Evolutionary conservation across 306 rosid species (phyloP).

Genomic region (Lathyrus sativus): DNA sequence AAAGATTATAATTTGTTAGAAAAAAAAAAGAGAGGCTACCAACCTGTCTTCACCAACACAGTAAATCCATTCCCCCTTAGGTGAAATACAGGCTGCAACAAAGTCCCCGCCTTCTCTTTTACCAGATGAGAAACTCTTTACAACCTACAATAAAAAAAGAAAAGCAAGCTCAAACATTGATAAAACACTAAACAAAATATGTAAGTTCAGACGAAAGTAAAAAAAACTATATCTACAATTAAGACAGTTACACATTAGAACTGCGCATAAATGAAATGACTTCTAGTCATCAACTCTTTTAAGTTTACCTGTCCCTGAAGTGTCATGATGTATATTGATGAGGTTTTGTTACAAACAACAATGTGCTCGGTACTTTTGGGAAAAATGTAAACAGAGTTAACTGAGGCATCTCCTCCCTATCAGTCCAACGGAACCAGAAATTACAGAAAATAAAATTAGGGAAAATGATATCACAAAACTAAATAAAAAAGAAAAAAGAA

Average conservation of each 20-base stretch:
- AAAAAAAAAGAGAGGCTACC: not conserved
- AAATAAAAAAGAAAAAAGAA: slow-evolving; percentile 13
- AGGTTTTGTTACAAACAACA: slow-evolving; percentile 92
- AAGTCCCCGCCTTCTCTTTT: slow-evolving; percentile 99
- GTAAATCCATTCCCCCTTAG: slow-evolving; percentile 99
- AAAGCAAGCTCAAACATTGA: too few relatives aligned
- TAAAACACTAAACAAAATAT: too few relatives aligned
- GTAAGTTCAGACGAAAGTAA: too few relatives aligned
- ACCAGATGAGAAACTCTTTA: slow-evolving; percentile 98
- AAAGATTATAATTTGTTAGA: not conserved
- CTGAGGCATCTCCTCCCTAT: slow-evolving; percentile 98
- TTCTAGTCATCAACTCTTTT: slow-evolving; percentile 10
- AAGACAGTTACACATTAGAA: not conserved
- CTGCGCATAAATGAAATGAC: slow-evolving; percentile 8
- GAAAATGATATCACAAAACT: slow-evolving; percentile 21
- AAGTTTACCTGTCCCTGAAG: slow-evolving; percentile 94
- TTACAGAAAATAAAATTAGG: slow-evolving; percentile 31
- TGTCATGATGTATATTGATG: slow-evolving; percentile 94
- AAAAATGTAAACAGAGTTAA: slow-evolving; percentile 91
- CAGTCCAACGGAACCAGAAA: slow-evolving; percentile 42
- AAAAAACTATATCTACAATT: too few relatives aligned
- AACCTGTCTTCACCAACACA: slow-evolving; percentile 99
- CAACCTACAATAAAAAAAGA: slow-evolving; percentile 59
- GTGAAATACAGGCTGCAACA: slow-evolving; percentile 88
- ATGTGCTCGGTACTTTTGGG: slow-evolving; percentile 87